phyloP scores from a whole-genome alignment of 768 basidiomycete genomes.

The Lactarius hatsudake region DNA sequence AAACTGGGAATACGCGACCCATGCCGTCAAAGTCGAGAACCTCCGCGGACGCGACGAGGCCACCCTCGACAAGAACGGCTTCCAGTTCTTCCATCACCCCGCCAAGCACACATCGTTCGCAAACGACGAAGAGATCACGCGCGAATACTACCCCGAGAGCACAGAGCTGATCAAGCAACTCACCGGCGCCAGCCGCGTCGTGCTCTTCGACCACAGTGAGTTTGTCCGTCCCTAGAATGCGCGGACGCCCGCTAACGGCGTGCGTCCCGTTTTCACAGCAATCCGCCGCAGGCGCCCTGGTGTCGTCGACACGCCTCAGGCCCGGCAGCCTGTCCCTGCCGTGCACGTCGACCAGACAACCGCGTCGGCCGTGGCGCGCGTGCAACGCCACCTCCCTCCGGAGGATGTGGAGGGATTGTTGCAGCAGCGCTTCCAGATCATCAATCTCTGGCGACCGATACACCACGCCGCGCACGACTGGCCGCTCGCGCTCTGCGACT shows the following conservation, averaged over 20 bases:
- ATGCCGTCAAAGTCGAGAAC: constrained; percentile 47
- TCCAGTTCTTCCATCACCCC: constrained; percentile 40
- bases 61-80: constrained; percentile 51
- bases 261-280: constrained; percentile 33
- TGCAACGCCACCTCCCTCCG: constrained; percentile 43
- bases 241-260: not conserved
- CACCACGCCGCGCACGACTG: constrained; percentile 44
- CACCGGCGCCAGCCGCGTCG: constrained; percentile 57
- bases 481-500: constrained; percentile 51
- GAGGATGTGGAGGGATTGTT: constrained; percentile 40
- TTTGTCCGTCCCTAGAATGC: not conserved
- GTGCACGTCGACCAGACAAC: constrained; percentile 50
- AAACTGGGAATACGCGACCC: constrained; percentile 39
- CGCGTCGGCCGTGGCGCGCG: constrained; percentile 40
- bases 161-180: constrained; percentile 54
- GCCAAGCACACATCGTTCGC: constrained; percentile 48
- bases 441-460: constrained; percentile 57
- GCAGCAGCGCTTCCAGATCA: constrained; percentile 48
- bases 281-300: constrained; percentile 43
- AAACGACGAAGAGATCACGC: constrained; percentile 50
- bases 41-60: constrained; percentile 46
- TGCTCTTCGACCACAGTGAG: constrained; percentile 65
- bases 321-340: constrained; percentile 42
- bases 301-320: constrained; percentile 39
- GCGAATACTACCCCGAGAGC: constrained; percentile 61